phyloP scores from a whole-genome alignment of 805 yeast genomes.

The Naumovozyma dairenensis region DNA sequence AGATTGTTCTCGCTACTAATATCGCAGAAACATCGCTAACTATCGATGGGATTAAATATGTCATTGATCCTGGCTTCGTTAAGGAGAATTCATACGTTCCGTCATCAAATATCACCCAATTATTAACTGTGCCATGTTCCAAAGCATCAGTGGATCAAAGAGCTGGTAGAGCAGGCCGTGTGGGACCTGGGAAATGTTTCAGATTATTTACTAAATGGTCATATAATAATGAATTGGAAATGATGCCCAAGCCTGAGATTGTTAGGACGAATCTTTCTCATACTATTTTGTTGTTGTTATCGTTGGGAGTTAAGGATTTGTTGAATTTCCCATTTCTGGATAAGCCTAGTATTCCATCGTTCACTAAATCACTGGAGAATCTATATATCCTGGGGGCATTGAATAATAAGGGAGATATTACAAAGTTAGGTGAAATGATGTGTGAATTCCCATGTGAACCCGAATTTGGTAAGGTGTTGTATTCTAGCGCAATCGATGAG shows the following conservation, averaged over 20 bases:
- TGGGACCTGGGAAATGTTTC: slow-evolving; percentile 93
- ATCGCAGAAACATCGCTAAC: slow-evolving; percentile 97
- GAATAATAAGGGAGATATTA: slow-evolving; percentile 67
- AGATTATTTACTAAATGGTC: slow-evolving; percentile 68
- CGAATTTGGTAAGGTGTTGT: slow-evolving; percentile 66
- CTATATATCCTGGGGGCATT: slow-evolving; percentile 84
- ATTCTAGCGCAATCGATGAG: slow-evolving; percentile 43
- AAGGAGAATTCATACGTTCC: slow-evolving; percentile 88
- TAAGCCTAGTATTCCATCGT: slow-evolving; percentile 65
- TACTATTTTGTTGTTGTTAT: slow-evolving; percentile 64
- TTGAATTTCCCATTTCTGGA: slow-evolving; percentile 85
- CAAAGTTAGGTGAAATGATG: slow-evolving; percentile 74
- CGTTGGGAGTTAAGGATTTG: slow-evolving; percentile 78
- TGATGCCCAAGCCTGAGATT: slow-evolving; percentile 87
- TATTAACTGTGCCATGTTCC: slow-evolving; percentile 81
- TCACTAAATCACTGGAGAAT: slow-evolving; percentile 68
- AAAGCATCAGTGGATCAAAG: slow-evolving; percentile 94
- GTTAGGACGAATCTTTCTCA: slow-evolving; percentile 70
- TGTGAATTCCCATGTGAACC: slow-evolving; percentile 91
- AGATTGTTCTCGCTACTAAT: slow-evolving; percentile 89
- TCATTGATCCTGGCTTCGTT: slow-evolving; percentile 90
- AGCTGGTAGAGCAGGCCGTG: slow-evolving; percentile 97
- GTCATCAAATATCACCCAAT: slow-evolving; percentile 76
- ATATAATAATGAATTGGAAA: slow-evolving; percentile 64
- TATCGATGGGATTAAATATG: slow-evolving; percentile 90